Conservation (phyloP, 2,329 filamentous ascomycete genomes). For the Cytospora piceae region DNA sequence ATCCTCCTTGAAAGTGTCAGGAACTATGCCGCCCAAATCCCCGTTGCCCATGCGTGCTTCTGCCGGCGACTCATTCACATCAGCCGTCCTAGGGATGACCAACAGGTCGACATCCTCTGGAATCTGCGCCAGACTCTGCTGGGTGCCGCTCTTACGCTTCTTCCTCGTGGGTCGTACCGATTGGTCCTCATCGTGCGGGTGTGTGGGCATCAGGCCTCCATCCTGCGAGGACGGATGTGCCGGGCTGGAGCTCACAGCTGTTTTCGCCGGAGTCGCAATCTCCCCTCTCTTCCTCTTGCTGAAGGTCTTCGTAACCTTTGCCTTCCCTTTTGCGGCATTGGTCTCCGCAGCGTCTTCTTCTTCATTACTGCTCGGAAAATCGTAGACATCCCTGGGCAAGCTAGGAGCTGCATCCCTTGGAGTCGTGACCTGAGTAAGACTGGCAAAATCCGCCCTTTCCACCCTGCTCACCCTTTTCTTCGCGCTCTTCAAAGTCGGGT, state of each 20-base stretch:
- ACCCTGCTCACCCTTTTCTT: conserved; percentile 20
- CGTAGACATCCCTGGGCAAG: conserved; percentile 45
- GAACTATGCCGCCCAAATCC: conserved; percentile 8
- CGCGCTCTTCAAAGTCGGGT: conserved; percentile 32
- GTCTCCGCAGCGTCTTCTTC: conserved; percentile 22
- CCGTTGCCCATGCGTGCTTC: conserved; percentile 28
- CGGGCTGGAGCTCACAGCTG: conserved; percentile 7
- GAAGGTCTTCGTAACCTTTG: conserved; percentile 11
- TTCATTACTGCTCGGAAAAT: conserved; percentile 50
- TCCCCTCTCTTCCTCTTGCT: conserved; percentile 32
- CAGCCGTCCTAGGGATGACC: conserved; percentile 30
- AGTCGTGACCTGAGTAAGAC: conserved; percentile 42
- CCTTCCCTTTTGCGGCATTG: conserved; percentile 7
- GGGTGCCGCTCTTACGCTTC: conserved; percentile 3
- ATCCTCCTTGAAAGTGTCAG: conserved; percentile 17
- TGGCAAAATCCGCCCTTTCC: conserved; percentile 31
- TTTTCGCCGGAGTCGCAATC: neutral
- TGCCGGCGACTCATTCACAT: conserved; percentile 14
- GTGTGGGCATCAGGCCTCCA: neutral
- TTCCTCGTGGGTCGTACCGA: conserved; percentile 25
- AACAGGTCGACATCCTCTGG: conserved; percentile 34
- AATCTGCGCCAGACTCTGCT: conserved; percentile 6
- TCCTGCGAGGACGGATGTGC: conserved; percentile 2
- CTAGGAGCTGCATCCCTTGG: conserved; percentile 32
- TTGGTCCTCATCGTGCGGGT: neutral